phyloP scores from a whole-genome alignment of 2,329 filamentous ascomycete species.

The Colletotrichum endophyticum region DNA sequence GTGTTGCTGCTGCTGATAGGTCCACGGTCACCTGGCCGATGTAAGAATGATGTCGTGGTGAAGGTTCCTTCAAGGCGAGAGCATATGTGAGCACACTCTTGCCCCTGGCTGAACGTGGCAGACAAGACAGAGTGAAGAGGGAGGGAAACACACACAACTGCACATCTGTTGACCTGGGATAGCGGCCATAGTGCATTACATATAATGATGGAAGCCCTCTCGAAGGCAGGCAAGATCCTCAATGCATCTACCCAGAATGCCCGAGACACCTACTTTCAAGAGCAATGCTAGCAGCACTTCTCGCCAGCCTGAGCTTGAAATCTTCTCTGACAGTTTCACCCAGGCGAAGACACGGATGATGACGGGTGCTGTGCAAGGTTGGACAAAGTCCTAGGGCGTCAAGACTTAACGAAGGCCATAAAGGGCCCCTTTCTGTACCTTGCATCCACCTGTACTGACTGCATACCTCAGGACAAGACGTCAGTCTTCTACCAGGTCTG shows the following conservation, averaged over 20 bases:
- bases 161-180: neutral
- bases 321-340: constrained; percentile 38
- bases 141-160: neutral
- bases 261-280: constrained; percentile 14
- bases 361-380: constrained; percentile 41
- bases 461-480: neutral
- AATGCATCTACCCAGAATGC: constrained; percentile 24
- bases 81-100: neutral
- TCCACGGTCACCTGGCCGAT: neutral
- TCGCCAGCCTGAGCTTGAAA: constrained; percentile 25
- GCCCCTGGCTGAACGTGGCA: neutral
- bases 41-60: neutral
- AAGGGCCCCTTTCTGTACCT: neutral
- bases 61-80: neutral
- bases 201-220: neutral
- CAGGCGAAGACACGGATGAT: constrained; percentile 30
- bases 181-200: neutral
- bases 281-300: neutral
- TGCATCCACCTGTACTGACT: neutral
- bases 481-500: neutral
- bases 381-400: neutral
- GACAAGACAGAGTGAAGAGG: neutral
- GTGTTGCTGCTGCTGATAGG: neutral
- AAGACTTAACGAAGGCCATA: neutral
- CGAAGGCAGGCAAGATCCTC: neutral